Base-by-base conservation (phyloP, 371 early-diverging fungal species). In the Haplosporangium sp. region DNA sequence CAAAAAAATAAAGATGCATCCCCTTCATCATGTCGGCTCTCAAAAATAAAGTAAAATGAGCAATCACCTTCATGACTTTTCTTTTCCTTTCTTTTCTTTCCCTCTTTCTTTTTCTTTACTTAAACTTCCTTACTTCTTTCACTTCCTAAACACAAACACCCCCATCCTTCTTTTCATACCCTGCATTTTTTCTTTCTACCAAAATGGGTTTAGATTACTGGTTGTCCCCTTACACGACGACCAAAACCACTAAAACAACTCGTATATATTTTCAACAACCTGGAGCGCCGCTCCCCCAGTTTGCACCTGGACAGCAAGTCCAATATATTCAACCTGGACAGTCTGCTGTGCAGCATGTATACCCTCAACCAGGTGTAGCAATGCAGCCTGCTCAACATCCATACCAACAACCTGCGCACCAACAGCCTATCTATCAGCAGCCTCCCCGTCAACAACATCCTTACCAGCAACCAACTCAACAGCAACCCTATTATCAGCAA, bases 201-300 rank as follows among this genome's bases (percentile, higher is more conserved):
- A n/a, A 5, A 37, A 67, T 67, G 67, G 59, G 67, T 50, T 37
- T 64, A 10, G 55, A 64, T 20, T 64, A n/a, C 47, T 67, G 67
- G 67, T 45, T 67, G 6, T 48, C 58, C 2, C 59, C 58, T 8
- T 67, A 67, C 44, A 67, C 67, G 3, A 60, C 67, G 15, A 67
- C 58, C 34, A 59, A 58, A 47, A 57, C 67, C 37, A 15, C 20
- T 2, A 67, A 42, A 19, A 67, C 47, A 34, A 59, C 60, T 7
- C 35, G 35, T 47, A 37, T 64, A 42, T 64, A 64, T n/a, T 17
- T 67, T n/a, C 59, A 67, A 34, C 67, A 65, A 45, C 44, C 34
- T 4, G 40, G 42, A 5, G 19, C 13, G 42, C 65, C 35, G 34
- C 27, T 13, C 35, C 5, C 35, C 37, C 63, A 34, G 35, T 45